phyloP scores from a whole-genome alignment of 2,329 filamentous ascomycete species.

The Nemania diffusa region DNA sequence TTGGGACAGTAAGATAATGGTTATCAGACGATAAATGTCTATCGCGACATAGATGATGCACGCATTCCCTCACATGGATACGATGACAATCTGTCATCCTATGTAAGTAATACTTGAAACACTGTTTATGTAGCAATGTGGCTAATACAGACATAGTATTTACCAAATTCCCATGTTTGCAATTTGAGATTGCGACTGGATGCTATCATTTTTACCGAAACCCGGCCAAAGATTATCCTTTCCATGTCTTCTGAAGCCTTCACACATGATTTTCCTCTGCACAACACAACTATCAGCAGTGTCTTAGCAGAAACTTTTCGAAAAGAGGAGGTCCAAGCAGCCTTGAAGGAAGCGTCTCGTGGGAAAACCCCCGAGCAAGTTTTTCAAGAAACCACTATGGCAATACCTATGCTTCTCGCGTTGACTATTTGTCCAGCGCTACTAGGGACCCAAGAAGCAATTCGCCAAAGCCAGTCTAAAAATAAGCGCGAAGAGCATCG shows the following conservation, averaged over 20 bases:
- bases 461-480: conserved; percentile 60
- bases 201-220: not conserved
- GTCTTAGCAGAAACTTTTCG: conserved; percentile 13
- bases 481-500: conserved; percentile 61
- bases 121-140: conserved; percentile 1
- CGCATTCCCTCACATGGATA: not conserved
- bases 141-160: not conserved
- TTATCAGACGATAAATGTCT: not conserved
- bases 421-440: conserved; percentile 56
- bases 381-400: conserved; percentile 50
- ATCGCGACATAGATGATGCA: conserved; percentile 3
- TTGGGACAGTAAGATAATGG: not conserved
- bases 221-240: not conserved
- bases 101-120: conserved; percentile 23
- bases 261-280: not conserved
- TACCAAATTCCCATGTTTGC: not conserved
- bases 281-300: conserved; percentile 21
- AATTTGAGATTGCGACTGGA: not conserved
- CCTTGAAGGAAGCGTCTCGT: conserved; percentile 32
- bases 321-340: conserved; percentile 21
- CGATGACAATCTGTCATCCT: not conserved
- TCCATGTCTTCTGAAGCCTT: conserved; percentile 18
- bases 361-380: conserved; percentile 41
- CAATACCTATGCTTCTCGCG: conserved; percentile 55
- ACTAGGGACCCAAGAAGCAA: conserved; percentile 60